Evolutionary conservation across 495 filamentous ascomycete genomes (phyloP).

Genomic region (Aspergillus coremiiformis): DNA sequence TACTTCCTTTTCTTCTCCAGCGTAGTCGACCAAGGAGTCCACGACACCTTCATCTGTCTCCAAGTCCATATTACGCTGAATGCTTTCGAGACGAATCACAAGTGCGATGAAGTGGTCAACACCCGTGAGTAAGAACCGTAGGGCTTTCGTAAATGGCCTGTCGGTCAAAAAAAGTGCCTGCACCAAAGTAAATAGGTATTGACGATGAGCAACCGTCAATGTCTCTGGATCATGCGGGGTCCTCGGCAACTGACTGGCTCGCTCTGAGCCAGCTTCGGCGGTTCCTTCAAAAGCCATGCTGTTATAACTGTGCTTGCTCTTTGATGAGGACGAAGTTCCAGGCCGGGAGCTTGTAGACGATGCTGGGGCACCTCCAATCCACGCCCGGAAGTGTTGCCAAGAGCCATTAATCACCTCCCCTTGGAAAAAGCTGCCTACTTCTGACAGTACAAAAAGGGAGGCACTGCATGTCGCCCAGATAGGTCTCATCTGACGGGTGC

Average conservation of each 20-base stretch:
- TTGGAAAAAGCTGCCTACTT: slow-evolving; percentile 79
- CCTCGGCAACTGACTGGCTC: slow-evolving; percentile 16
- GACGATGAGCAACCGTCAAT: slow-evolving; percentile 67
- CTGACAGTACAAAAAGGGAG: slow-evolving; percentile 78
- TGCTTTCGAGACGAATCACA: slow-evolving; percentile 58
- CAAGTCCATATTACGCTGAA: slow-evolving; percentile 67
- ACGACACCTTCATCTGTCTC: slow-evolving; percentile 73
- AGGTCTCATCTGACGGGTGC: slow-evolving; percentile 59
- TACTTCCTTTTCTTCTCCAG: slow-evolving; percentile 58
- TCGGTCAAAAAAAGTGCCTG: slow-evolving; percentile 66
- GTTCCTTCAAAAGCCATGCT: slow-evolving; percentile 3
- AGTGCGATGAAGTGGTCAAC: slow-evolving; percentile 73
- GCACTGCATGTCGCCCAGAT: slow-evolving; percentile 83
- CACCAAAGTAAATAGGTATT: slow-evolving; percentile 60
- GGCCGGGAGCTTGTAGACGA: slow-evolving; percentile 30
- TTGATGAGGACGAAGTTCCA: slow-evolving; percentile 29
- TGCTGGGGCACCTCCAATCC: slow-evolving; percentile 43
- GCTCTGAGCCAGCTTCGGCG: slow-evolving; percentile 7
- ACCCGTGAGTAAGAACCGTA: slow-evolving; percentile 63
- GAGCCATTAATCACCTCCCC: slow-evolving; percentile 78
- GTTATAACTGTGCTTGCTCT: slow-evolving; percentile 10
- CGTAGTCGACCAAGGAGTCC: slow-evolving; percentile 62
- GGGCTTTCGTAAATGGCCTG: slow-evolving; percentile 55
- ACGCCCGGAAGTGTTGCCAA: slow-evolving; percentile 54
- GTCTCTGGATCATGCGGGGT: slow-evolving; percentile 73